A percentile compares a stretch with the other conserved stretches of the same genome.
Evolutionary conservation across 2,329 filamentous ascomycete species (phyloP).

Genomic region (Beauveria sp.): DNA sequence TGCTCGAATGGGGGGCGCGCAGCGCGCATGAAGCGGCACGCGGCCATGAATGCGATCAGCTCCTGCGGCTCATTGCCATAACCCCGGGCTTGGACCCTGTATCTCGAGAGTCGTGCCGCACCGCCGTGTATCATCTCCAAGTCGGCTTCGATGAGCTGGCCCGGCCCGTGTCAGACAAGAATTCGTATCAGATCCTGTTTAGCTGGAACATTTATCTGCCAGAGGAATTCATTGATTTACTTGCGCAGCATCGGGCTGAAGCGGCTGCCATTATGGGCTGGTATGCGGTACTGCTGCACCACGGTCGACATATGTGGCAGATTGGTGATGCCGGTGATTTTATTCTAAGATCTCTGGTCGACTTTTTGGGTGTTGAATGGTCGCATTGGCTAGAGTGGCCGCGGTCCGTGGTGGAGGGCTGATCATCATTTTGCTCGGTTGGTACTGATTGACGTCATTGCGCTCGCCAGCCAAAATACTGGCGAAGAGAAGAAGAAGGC

Average conservation of each 20-base stretch:
- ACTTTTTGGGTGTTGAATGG: not conserved
- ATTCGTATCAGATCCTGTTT: not conserved
- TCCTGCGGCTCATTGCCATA: not conserved
- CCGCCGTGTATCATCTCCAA: not conserved
- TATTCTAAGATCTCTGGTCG: not conserved
- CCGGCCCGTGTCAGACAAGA: not conserved
- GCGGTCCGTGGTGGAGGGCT: not conserved
- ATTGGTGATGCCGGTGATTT: not conserved
- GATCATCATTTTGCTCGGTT: not conserved
- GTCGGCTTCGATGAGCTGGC: not conserved
- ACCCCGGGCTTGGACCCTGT: not conserved
- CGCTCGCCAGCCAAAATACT: too few relatives aligned
- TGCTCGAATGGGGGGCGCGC: not conserved
- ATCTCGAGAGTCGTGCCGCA: not conserved
- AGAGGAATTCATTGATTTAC: not conserved
- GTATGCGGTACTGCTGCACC: slow-evolving; percentile 4
- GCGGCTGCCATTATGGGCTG: not conserved
- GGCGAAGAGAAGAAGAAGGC: too few relatives aligned
- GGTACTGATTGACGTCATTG: too few relatives aligned
- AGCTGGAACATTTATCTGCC: not conserved
- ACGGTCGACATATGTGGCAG: slow-evolving; percentile 2
- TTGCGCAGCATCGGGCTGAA: not conserved
- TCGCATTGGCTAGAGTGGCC: slow-evolving; percentile 4
- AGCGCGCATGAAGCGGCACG: not conserved
- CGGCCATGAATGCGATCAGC: not conserved